These are phyloP conservation scores for Cicer cuneatum DNA, from an alignment of 306 rosid genomes.

Conservation along the genomic window DNA sequence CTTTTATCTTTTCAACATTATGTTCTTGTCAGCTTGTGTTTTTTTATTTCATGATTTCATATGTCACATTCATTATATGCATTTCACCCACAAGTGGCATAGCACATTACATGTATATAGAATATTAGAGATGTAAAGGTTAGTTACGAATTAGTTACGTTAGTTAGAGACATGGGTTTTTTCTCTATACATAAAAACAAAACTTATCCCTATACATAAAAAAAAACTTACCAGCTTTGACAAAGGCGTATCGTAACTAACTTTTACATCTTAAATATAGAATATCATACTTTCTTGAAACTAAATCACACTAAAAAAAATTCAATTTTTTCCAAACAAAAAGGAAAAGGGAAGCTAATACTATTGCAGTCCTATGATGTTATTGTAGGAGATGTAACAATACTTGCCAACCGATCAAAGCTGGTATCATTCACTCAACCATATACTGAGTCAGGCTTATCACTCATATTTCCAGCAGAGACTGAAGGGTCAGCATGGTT, in stretches of 20 bases:
- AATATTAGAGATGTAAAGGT: no score
- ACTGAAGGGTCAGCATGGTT: slow-evolving; percentile 53
- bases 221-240: no score
- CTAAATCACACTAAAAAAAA: background rate
- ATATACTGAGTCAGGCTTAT: slow-evolving; percentile 62
- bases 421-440: slow-evolving; percentile 69
- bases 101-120: background rate
- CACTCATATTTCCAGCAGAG: slow-evolving; percentile 56
- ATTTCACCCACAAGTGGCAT: slow-evolving; percentile 1
- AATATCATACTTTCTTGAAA: background rate
- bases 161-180: no score
- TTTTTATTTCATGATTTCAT: slow-evolving; percentile 2
- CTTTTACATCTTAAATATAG: no score
- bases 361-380: slow-evolving; percentile 57
- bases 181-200: no score
- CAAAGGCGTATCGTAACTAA: no score
- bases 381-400: slow-evolving; percentile 67
- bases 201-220: no score
- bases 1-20: slow-evolving; percentile 4
- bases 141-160: no score
- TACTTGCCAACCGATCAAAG: slow-evolving; percentile 50
- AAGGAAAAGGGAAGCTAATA: background rate
- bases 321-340: background rate
- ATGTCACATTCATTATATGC: slow-evolving; percentile 4
- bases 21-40: background rate